Base-by-base conservation (phyloP, 805 yeast genomes). In the Kodamaea leandrae region DNA sequence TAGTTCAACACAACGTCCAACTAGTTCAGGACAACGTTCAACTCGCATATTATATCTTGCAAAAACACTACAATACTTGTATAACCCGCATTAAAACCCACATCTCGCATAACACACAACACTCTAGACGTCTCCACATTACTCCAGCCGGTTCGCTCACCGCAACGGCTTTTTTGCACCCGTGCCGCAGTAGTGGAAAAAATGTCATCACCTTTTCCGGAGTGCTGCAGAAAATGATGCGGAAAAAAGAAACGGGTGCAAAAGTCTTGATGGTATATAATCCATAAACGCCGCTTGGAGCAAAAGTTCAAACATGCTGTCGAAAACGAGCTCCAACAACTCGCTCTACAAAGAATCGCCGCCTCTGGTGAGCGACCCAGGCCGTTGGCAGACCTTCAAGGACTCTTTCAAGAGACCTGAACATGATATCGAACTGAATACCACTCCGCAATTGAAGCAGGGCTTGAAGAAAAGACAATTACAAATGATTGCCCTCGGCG, bases 401-500 rank as follows among this genome's bases (percentile, higher is more conserved):
- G 56, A 57, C 28, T 59, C 68, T 2, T 64, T 64, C 46, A 54
- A 55, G 37, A 50, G 58, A 43, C 56, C 61, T n/a, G 60, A 53
- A 10, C 6, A 18, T n/a, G 50, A 39, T 14, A 25, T 42, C 36
- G 52, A 45, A 24, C 32, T 30, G 13, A 12, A 15, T 10, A 44
- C 44, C 9, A 45, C 51, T 6, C 36, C 39, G 26, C 39, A 33
- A 16, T 48, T 58, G 16, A 50, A 53, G 30, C 55, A 57, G 30
- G 53, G 55, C 13, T 55, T 59, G 24, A 61, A 60, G 29, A 57
- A 60, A 38, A 43, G 66, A 37, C 68, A 63, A 41, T 42, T 63
- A 6, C 66, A 60, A 45, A 61, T 68, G 62, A 68, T 68, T 36
- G 64, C 72, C 4, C 52, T 68, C 20, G 71, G 71, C 4, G 71